Percentiles rank a stretch among this genome's conserved stretches.
These are phyloP conservation scores for Chrysochromulina parva DNA, from an alignment of 78 protist species.

Conservation along the genomic window DNA sequence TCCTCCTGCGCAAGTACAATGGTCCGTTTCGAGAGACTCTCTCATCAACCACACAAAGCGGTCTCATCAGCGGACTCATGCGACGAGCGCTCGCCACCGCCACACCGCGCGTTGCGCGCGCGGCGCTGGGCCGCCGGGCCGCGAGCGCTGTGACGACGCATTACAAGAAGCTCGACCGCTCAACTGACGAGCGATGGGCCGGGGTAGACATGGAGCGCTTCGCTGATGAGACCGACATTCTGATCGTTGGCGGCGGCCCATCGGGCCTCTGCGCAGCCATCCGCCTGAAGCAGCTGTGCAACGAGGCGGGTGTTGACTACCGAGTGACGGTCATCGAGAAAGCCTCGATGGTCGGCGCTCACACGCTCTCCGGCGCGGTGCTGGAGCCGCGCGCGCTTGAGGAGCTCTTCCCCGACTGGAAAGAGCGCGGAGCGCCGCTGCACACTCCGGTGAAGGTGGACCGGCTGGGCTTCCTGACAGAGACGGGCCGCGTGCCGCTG, in stretches of 20 bases:
- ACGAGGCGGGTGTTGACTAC: slow-evolving; percentile 44
- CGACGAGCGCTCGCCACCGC: too few relatives aligned
- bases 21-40: too few relatives aligned
- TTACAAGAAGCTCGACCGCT: neutral
- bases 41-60: too few relatives aligned
- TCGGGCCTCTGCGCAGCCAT: slow-evolving; percentile 97
- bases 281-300: slow-evolving; percentile 83
- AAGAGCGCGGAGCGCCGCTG: slow-evolving; percentile 86
- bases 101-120: too few relatives aligned
- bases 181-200: neutral
- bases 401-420: slow-evolving; percentile 95
- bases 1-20: too few relatives aligned
- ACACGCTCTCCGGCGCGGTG: slow-evolving; percentile 94
- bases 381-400: slow-evolving; percentile 90
- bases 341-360: slow-evolving; percentile 86
- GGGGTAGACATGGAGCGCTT: neutral
- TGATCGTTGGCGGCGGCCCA: slow-evolving; percentile 99
- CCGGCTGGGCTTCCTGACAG: slow-evolving; percentile 63
- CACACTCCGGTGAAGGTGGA: slow-evolving; percentile 80
- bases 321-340: slow-evolving; percentile 91
- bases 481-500: slow-evolving; percentile 11
- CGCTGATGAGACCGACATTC: slow-evolving; percentile 74
- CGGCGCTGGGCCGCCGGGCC: too few relatives aligned
- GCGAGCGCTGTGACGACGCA: neutral
- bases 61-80: too few relatives aligned